Conservation (phyloP, 192 early-diverging fungal genomes). For the Gigaspora rosea region DNA sequence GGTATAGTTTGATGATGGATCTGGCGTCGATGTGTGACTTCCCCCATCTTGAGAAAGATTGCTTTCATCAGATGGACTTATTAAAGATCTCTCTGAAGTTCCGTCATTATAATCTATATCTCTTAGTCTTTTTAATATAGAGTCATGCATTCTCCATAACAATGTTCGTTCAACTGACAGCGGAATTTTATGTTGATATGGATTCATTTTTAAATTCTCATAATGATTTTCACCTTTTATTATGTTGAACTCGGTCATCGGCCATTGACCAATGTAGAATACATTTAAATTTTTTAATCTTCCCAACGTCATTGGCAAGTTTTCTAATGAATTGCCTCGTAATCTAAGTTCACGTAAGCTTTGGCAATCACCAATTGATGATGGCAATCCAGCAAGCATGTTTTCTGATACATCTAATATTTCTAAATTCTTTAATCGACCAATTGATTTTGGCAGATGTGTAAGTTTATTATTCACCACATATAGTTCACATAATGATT, state of each 20-base stretch:
- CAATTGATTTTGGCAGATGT: constrained; percentile 52
- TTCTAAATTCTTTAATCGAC: constrained; percentile 36
- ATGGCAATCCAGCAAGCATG: constrained; percentile 39
- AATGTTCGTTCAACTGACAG: constrained; percentile 46
- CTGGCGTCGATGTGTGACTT: constrained; percentile 25
- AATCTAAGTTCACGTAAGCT: constrained; percentile 41
- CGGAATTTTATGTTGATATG: constrained; percentile 42
- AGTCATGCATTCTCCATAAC: constrained; percentile 51
- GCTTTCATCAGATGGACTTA: constrained; percentile 18
- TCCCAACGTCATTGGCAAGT: constrained; percentile 41
- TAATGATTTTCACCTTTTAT: constrained; percentile 30
- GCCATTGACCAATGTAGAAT: constrained; percentile 51
- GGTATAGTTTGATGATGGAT: constrained; percentile 4
- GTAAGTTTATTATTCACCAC: constrained; percentile 54
- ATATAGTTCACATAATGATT: constrained; percentile 38
- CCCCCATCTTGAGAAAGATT: constrained; percentile 11
- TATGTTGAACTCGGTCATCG: constrained; percentile 45
- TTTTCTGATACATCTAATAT: constrained; percentile 44
- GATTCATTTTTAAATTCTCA: constrained; percentile 42
- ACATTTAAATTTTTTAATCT: constrained; percentile 41
- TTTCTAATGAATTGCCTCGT: constrained; percentile 44
- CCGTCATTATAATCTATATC: constrained; percentile 46
- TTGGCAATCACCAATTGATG: constrained; percentile 38
- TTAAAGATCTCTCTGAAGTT: constrained; percentile 33
- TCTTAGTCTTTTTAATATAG: constrained; percentile 46